Conservation (phyloP, 768 basidiomycete genomes). For the Phallus indusiatus region DNA sequence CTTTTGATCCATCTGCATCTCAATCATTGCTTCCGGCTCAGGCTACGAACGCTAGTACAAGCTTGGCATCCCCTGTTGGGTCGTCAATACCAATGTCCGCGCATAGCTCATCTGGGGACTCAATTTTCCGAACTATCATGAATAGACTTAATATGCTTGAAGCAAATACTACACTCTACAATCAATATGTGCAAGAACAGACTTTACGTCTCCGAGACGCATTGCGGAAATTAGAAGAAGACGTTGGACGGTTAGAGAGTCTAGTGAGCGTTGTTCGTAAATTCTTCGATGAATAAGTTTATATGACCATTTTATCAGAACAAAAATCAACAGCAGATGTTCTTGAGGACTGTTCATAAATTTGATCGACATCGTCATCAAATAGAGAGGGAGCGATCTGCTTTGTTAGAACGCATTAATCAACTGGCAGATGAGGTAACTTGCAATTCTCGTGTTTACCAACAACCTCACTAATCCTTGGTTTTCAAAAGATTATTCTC, state of each 20-base stretch:
- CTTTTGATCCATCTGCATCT: background rate
- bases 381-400: conserved; percentile 61
- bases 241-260: conserved; percentile 69
- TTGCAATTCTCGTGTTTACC: background rate
- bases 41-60: conserved; percentile 13
- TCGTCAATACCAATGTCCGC: conserved; percentile 5
- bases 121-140: conserved; percentile 94
- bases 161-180: conserved; percentile 76
- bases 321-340: conserved; percentile 58
- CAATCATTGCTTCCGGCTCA: conserved; percentile 7
- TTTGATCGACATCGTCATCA: conserved; percentile 59
- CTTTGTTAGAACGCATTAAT: conserved; percentile 61
- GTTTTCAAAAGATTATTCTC: conserved; percentile 50
- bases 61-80: conserved; percentile 13
- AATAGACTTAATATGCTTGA: conserved; percentile 82
- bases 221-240: conserved; percentile 63
- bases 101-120: conserved; percentile 52
- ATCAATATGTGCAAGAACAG: conserved; percentile 86
- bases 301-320: conserved; percentile 32
- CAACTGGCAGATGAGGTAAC: conserved; percentile 73
- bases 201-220: conserved; percentile 64
- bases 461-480: background rate
- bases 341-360: conserved; percentile 54
- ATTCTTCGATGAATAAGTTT: background rate
- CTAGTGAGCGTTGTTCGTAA: conserved; percentile 40